A percentile compares a stretch with the other conserved stretches of the same genome.
These are phyloP conservation scores for Daedaleopsis sinensis DNA, from an alignment of 768 basidiomycete species.

Conservation along the genomic window DNA sequence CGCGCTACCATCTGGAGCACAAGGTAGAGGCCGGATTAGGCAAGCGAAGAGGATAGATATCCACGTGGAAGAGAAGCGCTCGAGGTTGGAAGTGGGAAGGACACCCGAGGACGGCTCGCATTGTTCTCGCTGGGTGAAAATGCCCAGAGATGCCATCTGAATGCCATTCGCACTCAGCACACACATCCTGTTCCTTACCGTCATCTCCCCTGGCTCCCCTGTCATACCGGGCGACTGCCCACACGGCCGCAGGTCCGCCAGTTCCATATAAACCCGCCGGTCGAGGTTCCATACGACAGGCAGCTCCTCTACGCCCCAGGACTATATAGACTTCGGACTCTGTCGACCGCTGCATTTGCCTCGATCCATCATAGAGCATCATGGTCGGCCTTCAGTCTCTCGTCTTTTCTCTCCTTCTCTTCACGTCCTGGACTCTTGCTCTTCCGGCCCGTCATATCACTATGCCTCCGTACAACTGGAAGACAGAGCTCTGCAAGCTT, in stretches of 20 bases:
- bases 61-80: constrained; percentile 17
- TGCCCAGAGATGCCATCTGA: not conserved
- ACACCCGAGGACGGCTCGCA: not conserved
- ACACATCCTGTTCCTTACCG: constrained; percentile 23
- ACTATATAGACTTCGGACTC: constrained; percentile 15
- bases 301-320: constrained; percentile 7
- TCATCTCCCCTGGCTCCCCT: constrained; percentile 18
- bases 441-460: constrained; percentile 27
- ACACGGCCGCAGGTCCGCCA: constrained; percentile 16
- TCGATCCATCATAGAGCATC: constrained; percentile 18
- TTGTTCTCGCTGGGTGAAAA: constrained; percentile 6
- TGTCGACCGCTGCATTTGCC: constrained; percentile 32
- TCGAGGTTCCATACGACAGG: constrained; percentile 9
- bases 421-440: constrained; percentile 34
- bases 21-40: constrained; percentile 25
- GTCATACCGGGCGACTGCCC: constrained; percentile 4
- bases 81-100: not conserved
- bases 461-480: constrained; percentile 40
- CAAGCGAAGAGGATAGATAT: constrained; percentile 16
- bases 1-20: constrained; percentile 25
- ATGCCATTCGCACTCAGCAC: constrained; percentile 12
- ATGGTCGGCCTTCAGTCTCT: constrained; percentile 42
- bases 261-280: constrained; percentile 21
- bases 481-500: constrained; percentile 49
- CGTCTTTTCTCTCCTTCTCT: constrained; percentile 35